Conservation (phyloP, 202 grass and related monocot species). For the Schoenoplectus tabernaemontani region DNA sequence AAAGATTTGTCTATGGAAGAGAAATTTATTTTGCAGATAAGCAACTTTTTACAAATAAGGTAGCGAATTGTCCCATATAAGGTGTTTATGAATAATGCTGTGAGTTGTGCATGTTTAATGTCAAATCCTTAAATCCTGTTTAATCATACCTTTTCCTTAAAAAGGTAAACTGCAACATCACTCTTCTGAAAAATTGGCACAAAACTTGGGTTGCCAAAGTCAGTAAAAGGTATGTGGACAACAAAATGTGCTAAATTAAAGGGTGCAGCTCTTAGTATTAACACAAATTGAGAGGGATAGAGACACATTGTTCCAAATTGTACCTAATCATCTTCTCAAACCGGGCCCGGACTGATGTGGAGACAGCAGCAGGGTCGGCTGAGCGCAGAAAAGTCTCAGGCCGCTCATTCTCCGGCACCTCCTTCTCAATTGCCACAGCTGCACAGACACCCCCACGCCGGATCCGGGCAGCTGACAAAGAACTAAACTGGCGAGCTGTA, state of each 20-base stretch:
- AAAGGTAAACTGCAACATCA: too few species aligned
- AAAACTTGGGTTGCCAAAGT: too few species aligned
- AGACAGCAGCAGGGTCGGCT: slow-evolving; percentile 31
- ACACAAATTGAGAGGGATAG: neutral
- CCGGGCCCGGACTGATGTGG: slow-evolving; percentile 62
- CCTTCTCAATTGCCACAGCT: slow-evolving; percentile 88
- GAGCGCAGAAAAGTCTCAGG: slow-evolving; percentile 79
- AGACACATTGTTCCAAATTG: neutral
- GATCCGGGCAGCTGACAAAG: neutral
- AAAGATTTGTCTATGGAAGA: neutral
- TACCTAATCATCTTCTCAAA: slow-evolving; percentile 85
- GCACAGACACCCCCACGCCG: slow-evolving; percentile 27
- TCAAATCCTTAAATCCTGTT: neutral
- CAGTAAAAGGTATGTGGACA: neutral
- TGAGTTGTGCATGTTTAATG: neutral
- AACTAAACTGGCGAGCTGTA: slow-evolving; percentile 6
- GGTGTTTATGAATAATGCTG: neutral
- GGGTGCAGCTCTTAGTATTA: neutral
- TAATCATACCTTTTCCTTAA: too few species aligned
- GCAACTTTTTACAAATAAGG: too few species aligned
- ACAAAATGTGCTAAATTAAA: neutral
- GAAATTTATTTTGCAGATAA: neutral
- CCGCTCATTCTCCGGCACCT: slow-evolving; percentile 80
- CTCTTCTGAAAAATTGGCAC: too few species aligned
- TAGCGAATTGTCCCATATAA: too few species aligned